phyloP scores from a whole-genome alignment of 208 protist genomes.

The Leishmania tarentolae region DNA sequence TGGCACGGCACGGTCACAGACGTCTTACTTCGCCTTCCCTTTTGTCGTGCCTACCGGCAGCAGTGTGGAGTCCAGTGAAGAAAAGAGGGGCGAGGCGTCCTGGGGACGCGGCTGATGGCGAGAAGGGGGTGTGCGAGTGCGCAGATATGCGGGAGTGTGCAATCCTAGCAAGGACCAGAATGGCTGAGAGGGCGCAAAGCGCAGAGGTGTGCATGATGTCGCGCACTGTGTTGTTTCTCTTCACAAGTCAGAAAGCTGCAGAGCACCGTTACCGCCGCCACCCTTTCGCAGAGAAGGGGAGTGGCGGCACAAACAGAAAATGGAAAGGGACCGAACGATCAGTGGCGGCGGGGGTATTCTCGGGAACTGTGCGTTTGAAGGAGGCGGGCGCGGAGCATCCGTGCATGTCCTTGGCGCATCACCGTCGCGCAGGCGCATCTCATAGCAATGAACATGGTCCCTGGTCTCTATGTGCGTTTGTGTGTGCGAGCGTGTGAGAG shows the following conservation, averaged over 20 bases:
- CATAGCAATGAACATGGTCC: background rate
- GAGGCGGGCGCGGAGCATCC: background rate
- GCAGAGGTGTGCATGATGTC: background rate
- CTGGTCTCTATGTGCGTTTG: background rate
- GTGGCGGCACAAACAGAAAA: slow-evolving; percentile 5
- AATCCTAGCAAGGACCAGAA: background rate
- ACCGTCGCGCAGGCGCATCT: background rate
- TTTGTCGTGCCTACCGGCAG: background rate
- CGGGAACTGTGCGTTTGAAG: background rate
- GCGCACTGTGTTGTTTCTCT: background rate
- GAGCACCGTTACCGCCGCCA: background rate
- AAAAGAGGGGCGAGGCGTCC: background rate
- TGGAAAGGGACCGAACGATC: background rate
- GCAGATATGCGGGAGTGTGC: background rate
- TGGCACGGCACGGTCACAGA: background rate
- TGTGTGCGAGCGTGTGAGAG: background rate
- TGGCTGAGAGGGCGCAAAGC: background rate
- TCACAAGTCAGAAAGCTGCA: background rate
- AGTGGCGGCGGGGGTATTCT: background rate
- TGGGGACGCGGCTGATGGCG: background rate
- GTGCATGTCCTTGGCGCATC: background rate
- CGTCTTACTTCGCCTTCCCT: background rate
- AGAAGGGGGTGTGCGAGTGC: background rate
- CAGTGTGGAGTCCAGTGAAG: background rate
- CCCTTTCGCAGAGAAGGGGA: no score